Base-by-base conservation (phyloP, 225 moss, liverwort and hornwort species). In the Neckera pumila region DNA sequence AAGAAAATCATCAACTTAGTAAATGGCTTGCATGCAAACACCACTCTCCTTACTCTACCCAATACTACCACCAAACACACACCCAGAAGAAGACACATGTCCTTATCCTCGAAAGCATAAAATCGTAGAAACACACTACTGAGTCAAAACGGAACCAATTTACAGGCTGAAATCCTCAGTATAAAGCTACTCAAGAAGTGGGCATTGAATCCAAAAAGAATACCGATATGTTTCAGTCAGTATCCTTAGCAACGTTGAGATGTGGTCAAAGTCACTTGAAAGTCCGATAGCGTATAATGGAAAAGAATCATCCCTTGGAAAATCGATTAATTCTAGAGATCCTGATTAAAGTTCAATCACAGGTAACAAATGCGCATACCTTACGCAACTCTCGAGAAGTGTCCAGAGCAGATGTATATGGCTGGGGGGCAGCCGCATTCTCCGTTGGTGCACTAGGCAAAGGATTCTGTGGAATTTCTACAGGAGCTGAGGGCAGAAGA, bases 341-440 rank as follows among this genome's bases (percentile, higher is more conserved):
- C 70, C 62, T 65, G 65, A 63, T 85, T 69, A 21, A n/a, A 89
- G 45, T 59, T 59, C 86, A 51, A 21, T 78, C 87, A 43, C 71
- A 81, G 63, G 57, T 81, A 90, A 71, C 21, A 57, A 84, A 86
- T 75, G 38, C 45, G 86, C 93, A 87, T 93, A 97, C 97, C 95
- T 96, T 96, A 76, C 95, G 96, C 82, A 93, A 94, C 87, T 97
- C 98, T 88, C 95, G 94, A 86, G 92, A 90, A 82, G 70, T 79
- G 62, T 98, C 98, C 85, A 66, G 91, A 89, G 93, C 64, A 71
- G 85, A 86, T 90, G 90, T 88, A 87, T 91, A 89, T 59, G 89
- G 84, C 84, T 88, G 93, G 79, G 89, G 81, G 27, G 89, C 74
- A 85, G 87, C 69, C 83, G 87, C 88, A 88, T 87, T 96, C 84